Conservation (phyloP, 163 green algal genomes). For the Volvox carteri region DNA sequence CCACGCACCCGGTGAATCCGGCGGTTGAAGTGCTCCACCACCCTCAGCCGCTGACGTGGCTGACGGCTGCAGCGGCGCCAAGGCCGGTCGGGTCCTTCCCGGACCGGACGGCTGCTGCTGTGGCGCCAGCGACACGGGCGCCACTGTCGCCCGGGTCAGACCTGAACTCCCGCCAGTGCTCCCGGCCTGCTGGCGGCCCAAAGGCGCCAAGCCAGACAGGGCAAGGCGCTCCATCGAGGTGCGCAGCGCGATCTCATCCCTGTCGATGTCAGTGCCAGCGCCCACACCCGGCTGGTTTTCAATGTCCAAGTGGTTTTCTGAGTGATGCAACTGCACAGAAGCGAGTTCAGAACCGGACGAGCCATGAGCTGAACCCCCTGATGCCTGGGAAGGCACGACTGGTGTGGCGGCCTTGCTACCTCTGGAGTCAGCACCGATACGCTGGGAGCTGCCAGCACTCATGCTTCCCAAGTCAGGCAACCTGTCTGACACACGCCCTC, state of each 20-base stretch:
- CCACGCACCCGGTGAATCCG: conserved; percentile 17
- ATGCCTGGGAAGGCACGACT: not conserved
- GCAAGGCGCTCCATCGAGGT: conserved; percentile 15
- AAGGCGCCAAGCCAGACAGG: not conserved
- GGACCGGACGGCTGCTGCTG: not conserved
- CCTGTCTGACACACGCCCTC: too few species aligned
- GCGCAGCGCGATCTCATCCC: not conserved
- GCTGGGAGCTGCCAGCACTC: too few species aligned
- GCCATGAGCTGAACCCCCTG: not conserved
- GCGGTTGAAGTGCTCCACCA: not conserved
- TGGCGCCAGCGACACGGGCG: not conserved
- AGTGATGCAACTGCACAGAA: not conserved
- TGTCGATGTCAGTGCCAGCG: not conserved
- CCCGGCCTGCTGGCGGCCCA: not conserved
- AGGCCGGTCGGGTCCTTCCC: not conserved
- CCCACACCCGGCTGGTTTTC: not conserved
- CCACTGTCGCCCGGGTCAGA: not conserved
- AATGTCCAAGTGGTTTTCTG: not conserved
- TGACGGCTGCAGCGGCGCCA: conserved; percentile 29
- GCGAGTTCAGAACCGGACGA: not conserved
- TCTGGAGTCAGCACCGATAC: not conserved
- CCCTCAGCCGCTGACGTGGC: not conserved
- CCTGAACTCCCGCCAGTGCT: not conserved
- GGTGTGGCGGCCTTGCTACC: not conserved
- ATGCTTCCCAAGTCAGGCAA: too few species aligned